Evolutionary conservation across 169 alveolate species (phyloP).

Genomic region (Blepharisma undulans): DNA sequence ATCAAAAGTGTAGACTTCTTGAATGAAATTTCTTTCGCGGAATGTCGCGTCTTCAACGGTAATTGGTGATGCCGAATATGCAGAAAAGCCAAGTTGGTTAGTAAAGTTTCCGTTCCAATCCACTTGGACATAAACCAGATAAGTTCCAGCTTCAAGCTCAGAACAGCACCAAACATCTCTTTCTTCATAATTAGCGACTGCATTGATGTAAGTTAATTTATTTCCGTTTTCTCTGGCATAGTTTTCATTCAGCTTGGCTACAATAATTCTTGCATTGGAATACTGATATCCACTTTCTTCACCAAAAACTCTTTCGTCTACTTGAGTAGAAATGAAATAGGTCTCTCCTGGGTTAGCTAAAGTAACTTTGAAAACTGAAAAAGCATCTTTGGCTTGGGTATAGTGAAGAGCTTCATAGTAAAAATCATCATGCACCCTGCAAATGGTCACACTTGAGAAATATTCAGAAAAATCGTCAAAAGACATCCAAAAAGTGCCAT

Average conservation of each 20-base stretch:
- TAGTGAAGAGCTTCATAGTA: slow-evolving; percentile 11
- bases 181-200: background rate
- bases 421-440: slow-evolving; percentile 43
- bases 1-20: slow-evolving; percentile 1
- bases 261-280: slow-evolving; percentile 12
- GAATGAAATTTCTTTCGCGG: background rate
- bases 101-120: background rate
- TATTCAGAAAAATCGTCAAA: slow-evolving; percentile 59
- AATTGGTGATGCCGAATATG: background rate
- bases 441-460: slow-evolving; percentile 46
- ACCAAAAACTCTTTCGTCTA: slow-evolving; percentile 17
- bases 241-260: background rate
- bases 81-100: slow-evolving; percentile 41
- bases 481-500: slow-evolving; percentile 70
- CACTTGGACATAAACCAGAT: slow-evolving; percentile 33
- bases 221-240: background rate
- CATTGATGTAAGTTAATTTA: background rate
- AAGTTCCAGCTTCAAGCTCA: background rate
- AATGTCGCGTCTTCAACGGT: slow-evolving; percentile 18
- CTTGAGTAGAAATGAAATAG: slow-evolving; percentile 39
- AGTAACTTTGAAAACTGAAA: slow-evolving; percentile 14
- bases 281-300: slow-evolving; percentile 31
- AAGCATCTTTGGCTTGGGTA: background rate
- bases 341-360: background rate
- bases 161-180: slow-evolving; percentile 27